Conservation (phyloP, 2,329 filamentous ascomycete genomes). For the Colletotrichum liaoningense region DNA sequence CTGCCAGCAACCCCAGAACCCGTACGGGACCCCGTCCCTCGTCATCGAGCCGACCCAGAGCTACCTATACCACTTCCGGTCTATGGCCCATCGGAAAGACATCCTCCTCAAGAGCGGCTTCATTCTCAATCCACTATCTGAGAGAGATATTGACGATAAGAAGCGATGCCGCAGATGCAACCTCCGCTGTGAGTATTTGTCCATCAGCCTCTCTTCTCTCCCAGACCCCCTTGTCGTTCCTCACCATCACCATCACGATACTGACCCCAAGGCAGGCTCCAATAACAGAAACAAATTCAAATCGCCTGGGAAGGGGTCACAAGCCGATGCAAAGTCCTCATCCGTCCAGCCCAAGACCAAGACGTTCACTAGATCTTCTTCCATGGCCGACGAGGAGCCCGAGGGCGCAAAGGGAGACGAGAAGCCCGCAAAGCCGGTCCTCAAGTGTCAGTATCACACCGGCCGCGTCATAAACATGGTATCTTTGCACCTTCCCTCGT, state of each 20-base stretch:
- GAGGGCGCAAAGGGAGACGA: slow-evolving; percentile 14
- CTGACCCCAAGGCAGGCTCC: slow-evolving; percentile 6
- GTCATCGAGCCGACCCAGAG: slow-evolving; percentile 37
- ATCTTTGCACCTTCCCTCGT: not conserved
- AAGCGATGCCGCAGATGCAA: slow-evolving; percentile 43
- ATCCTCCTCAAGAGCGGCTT: slow-evolving; percentile 42
- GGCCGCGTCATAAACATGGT: slow-evolving; percentile 44
- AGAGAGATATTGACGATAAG: slow-evolving; percentile 44
- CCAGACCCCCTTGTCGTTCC: not conserved
- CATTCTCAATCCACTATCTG: slow-evolving; percentile 40
- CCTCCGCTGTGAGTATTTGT: slow-evolving; percentile 30
- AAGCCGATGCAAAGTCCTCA: not conserved
- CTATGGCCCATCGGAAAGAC: slow-evolving; percentile 35
- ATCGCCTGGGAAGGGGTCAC: not conserved
- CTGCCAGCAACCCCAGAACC: slow-evolving; percentile 1
- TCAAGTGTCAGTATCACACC: slow-evolving; percentile 43
- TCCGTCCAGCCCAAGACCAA: slow-evolving; percentile 6
- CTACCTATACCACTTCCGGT: slow-evolving; percentile 37
- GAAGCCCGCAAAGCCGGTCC: slow-evolving; percentile 16
- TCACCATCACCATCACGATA: not conserved
- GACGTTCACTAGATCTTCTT: not conserved
- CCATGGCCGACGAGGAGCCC: slow-evolving; percentile 2
- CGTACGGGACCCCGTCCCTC: slow-evolving; percentile 16
- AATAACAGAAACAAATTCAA: slow-evolving; percentile 28
- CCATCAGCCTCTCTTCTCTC: no score